Evolutionary conservation across 371 early-diverging fungal species (phyloP), one percentile per base, ranked within the genome.

Genomic region (Saksenaea oblongispora): DNA sequence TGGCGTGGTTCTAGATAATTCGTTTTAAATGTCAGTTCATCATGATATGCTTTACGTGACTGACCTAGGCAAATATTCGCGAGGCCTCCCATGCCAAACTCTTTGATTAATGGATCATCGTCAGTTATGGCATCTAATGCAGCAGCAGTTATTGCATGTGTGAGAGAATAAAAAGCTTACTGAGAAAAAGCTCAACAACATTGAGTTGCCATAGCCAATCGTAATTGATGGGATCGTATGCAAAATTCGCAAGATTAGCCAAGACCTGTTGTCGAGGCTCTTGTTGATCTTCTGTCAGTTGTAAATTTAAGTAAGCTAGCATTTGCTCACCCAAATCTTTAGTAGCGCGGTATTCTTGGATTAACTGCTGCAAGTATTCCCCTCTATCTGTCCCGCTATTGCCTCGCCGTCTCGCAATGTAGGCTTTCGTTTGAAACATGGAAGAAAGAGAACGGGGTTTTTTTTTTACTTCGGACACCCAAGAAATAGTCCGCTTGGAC

Each of bases 211-310:
- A 79, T 7, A 87, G 66, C 37, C 65, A 79, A 4, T 70, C 59
- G 37, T 83, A 82, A 60, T 87, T 87, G 27, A 79, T 76, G 0
- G 88, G 84, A 72, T 87, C 85, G 53, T 87, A 86, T 5, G 88
- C 83, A 66, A 87, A 87, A 65, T 87, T 87, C 37, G 80, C 84
- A 13, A 87, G 70, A 63, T 84, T 78, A 1, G 87, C 86, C 11
- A 87, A 61, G 18, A 87, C 73, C 66, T 85, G 83, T 17, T 78
- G 77, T 54, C 78, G 79, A 8, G 81, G 75, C 24, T 81, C 85
- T 86, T 22, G 2, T 47, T 18, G 22, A 22, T 22, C 7, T 17
- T 47, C 22, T 2, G 11, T 22, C n/a, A 39, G 39, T 39, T 69
- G 15, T 62, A 62, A 27, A 35, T 26, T 0, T 10, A 34, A 15